A percentile compares a stretch with the other conserved stretches of the same genome.
phyloP scores from a whole-genome alignment of 148 eudicot species.

The Chenopodium album region DNA sequence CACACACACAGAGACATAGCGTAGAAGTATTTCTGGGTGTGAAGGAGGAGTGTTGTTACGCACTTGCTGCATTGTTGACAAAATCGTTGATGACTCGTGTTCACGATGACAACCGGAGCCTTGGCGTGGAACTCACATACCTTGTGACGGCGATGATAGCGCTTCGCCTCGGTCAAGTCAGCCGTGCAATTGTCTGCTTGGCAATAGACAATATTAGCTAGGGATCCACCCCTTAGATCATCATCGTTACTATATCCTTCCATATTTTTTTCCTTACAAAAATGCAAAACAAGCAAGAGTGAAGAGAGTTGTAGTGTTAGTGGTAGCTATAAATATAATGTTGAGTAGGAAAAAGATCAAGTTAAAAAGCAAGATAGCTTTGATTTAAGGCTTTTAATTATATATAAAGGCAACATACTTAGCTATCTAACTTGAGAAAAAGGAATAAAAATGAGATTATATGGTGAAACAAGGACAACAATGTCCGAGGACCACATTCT shows the following conservation, averaged over 20 bases:
- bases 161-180: slow-evolving; percentile 62
- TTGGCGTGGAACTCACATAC: slow-evolving; percentile 81
- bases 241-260: slow-evolving; percentile 24
- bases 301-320: not conserved
- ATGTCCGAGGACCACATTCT: slow-evolving; percentile 34
- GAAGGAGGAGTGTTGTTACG: slow-evolving; percentile 7
- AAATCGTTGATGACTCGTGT: slow-evolving; percentile 60
- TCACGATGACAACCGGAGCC: slow-evolving; percentile 51
- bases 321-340: not conserved
- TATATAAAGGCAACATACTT: slow-evolving; percentile 5
- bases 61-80: slow-evolving; percentile 96
- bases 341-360: not conserved
- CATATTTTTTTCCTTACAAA: slow-evolving; percentile 7
- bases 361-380: slow-evolving; percentile 7
- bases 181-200: slow-evolving; percentile 67
- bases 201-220: slow-evolving; percentile 34
- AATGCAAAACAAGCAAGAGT: not conserved
- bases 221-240: slow-evolving; percentile 10
- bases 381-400: not conserved
- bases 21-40: not conserved
- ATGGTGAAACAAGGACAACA: slow-evolving; percentile 24
- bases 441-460: slow-evolving; percentile 19
- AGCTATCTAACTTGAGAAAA: slow-evolving; percentile 7
- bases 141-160: slow-evolving; percentile 79
- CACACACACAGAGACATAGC: not conserved